phyloP scores from a whole-genome alignment of 805 yeast genomes.

The Suhomyces sp. region DNA sequence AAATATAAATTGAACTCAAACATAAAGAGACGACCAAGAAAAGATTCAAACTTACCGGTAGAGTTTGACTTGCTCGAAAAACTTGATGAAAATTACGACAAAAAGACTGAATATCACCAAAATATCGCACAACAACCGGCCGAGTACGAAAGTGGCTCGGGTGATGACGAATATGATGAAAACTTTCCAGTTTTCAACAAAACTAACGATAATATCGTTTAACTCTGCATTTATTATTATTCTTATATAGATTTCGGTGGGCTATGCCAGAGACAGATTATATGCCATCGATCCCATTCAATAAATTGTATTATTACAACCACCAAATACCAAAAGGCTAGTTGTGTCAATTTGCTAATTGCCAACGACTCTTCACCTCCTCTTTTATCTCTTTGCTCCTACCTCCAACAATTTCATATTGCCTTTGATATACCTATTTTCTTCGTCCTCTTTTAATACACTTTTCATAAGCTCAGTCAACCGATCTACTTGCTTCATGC shows the following conservation, averaged over 20 bases:
- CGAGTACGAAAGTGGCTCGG: neutral
- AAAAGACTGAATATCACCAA: too few relatives aligned
- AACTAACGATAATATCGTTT: conserved; percentile 3
- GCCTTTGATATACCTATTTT: conserved; percentile 38
- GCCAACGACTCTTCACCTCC: too few relatives aligned
- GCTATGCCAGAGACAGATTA: neutral
- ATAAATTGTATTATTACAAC: conserved; percentile 9
- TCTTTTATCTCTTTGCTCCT: conserved; percentile 29
- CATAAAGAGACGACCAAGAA: conserved; percentile 43
- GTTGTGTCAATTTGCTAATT: too few relatives aligned
- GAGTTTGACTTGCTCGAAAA: conserved; percentile 26
- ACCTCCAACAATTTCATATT: conserved; percentile 35
- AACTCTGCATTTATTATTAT: conserved; percentile 1
- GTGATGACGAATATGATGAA: conserved; percentile 4
- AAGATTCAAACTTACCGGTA: conserved; percentile 53
- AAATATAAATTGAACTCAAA: conserved; percentile 12
- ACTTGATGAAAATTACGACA: neutral
- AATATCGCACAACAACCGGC: neutral
- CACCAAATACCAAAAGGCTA: conserved; percentile 7
- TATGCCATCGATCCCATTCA: neutral
- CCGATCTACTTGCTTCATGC: conserved; percentile 58
- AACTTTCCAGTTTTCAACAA: neutral
- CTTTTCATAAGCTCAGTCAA: conserved; percentile 63
- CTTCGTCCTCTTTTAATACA: conserved; percentile 54
- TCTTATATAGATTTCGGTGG: neutral